Evolutionary conservation across 371 early-diverging fungal species (phyloP).

Genomic region (Syncephalastrum monosporum): DNA sequence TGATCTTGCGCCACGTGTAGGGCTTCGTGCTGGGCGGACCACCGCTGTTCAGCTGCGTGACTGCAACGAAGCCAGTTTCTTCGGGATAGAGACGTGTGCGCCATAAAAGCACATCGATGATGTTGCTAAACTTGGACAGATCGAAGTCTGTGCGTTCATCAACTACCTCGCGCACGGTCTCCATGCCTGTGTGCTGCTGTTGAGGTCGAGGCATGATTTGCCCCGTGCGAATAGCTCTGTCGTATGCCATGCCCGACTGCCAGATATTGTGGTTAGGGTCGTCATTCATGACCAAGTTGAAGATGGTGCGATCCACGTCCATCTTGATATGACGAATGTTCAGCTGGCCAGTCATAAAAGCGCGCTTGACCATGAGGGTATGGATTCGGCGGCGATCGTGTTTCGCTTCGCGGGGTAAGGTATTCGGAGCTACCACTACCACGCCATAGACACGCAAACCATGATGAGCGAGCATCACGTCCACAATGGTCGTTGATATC

Average conservation of each 20-base stretch:
- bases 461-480: constrained; percentile 52
- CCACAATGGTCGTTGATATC: constrained; percentile 50
- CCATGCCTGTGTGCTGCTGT: constrained; percentile 77
- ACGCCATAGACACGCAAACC: constrained; percentile 65
- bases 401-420: constrained; percentile 68
- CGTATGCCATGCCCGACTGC: constrained; percentile 35
- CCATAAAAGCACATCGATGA: constrained; percentile 73
- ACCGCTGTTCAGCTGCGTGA: constrained; percentile 36
- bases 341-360: constrained; percentile 64
- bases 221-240: constrained; percentile 27
- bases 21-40: constrained; percentile 52
- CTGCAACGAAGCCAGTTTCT: constrained; percentile 61
- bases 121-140: constrained; percentile 58
- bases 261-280: constrained; percentile 47
- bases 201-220: constrained; percentile 41
- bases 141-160: constrained; percentile 76
- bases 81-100: constrained; percentile 65
- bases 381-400: constrained; percentile 70
- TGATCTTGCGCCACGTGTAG: constrained; percentile 70
- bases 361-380: constrained; percentile 60
- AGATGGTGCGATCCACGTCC: constrained; percentile 55
- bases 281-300: constrained; percentile 45
- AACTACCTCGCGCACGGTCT: constrained; percentile 54
- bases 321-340: constrained; percentile 46
- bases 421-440: constrained; percentile 52